phyloP scores from a whole-genome alignment of 352 stramenopile species.

The Hyaloperonospora arabidopsidis region DNA sequence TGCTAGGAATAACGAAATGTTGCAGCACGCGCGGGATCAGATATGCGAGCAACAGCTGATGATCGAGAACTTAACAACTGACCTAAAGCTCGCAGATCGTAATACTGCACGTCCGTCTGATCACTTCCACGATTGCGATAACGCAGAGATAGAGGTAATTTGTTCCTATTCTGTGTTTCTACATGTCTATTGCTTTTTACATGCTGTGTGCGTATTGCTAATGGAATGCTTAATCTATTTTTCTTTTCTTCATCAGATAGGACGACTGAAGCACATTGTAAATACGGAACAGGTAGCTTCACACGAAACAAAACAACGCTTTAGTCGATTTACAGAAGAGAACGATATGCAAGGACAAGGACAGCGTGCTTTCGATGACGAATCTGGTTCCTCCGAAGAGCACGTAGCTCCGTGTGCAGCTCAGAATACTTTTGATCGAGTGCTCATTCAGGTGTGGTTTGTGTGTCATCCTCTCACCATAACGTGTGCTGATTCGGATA shows the following conservation, averaged over 20 bases:
- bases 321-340: conserved; percentile 10
- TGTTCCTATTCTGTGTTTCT: background rate
- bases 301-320: conserved; percentile 10
- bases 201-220: background rate
- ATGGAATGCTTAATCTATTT: background rate
- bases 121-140: conserved; percentile 19
- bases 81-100: conserved; percentile 26
- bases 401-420: conserved; percentile 4
- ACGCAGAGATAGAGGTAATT: conserved; percentile 46
- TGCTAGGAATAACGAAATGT: conserved; percentile 31
- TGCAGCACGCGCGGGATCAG: conserved; percentile 38
- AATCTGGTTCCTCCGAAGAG: background rate
- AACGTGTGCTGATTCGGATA: background rate
- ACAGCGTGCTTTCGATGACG: conserved; percentile 7
- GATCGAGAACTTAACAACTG: conserved; percentile 53
- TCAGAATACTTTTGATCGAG: conserved; percentile 10
- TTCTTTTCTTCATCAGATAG: conserved; percentile 13
- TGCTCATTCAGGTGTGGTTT: conserved; percentile 22
- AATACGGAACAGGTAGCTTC: conserved; percentile 9
- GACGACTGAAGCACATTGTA: conserved; percentile 18
- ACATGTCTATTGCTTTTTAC: background rate
- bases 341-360: conserved; percentile 20
- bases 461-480: background rate
- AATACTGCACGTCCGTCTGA: conserved; percentile 5
- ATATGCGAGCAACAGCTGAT: conserved; percentile 51